Evolutionary conservation across 2,329 filamentous ascomycete species (phyloP).

Genomic region (Tetracladium maxilliforme): DNA sequence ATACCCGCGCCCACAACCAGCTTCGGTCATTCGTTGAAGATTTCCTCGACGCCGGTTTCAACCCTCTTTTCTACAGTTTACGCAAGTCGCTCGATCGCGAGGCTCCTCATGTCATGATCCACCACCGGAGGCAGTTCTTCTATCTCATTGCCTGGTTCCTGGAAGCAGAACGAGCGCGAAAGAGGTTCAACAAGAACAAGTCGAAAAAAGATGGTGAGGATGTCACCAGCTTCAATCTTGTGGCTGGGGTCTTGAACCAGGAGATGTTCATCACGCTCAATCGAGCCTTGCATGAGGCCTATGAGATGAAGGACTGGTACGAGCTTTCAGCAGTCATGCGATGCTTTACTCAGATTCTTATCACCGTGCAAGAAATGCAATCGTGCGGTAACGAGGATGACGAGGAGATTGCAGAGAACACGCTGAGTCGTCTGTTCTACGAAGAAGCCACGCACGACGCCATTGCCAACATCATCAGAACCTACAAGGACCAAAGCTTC

Average conservation of each 20-base stretch:
- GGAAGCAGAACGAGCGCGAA: constrained; percentile 64
- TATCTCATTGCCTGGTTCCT: constrained; percentile 91
- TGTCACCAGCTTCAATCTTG: constrained; percentile 66
- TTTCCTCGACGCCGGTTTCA: constrained; percentile 90
- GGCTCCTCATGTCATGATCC: constrained; percentile 62
- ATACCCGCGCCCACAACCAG: constrained; percentile 57
- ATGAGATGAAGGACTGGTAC: constrained; percentile 76
- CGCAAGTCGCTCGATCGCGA: constrained; percentile 85
- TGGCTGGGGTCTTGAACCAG: constrained; percentile 83
- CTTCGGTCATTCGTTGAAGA: constrained; percentile 77
- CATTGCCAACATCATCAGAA: constrained; percentile 63
- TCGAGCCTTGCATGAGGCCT: constrained; percentile 61
- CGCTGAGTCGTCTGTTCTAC: constrained; percentile 93
- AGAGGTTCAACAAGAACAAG: constrained; percentile 41
- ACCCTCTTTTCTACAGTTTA: constrained; percentile 73
- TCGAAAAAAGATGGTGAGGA: constrained; percentile 31
- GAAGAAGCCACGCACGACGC: constrained; percentile 89
- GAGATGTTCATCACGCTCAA: constrained; percentile 88
- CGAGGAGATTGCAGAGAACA: constrained; percentile 95
- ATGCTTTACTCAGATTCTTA: constrained; percentile 85
- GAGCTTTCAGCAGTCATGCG: constrained; percentile 80
- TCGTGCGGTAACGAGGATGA: constrained; percentile 79
- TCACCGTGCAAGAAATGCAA: constrained; percentile 87
- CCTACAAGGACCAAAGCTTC: constrained; percentile 89
- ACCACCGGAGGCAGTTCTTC: constrained; percentile 77